A percentile compares a stretch with the other conserved stretches of the same genome.
Conservation (phyloP, 306 rosid species). For the Citrullus mucosospermus region DNA sequence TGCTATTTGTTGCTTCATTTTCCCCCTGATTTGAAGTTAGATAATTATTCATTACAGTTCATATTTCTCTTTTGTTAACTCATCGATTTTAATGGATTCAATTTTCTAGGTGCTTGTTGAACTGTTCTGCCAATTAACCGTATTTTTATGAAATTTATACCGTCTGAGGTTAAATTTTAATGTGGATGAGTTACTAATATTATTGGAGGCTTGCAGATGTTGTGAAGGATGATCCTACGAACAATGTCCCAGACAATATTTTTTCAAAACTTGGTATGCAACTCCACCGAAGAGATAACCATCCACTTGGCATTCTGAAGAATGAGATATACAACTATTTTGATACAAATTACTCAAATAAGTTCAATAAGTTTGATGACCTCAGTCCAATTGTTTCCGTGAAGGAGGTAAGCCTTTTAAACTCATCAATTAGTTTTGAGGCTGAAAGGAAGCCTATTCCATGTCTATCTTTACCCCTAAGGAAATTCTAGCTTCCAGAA, state of each 20-base stretch:
- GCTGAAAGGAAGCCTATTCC: neutral
- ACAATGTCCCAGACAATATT: conserved; percentile 82
- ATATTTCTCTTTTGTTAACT: neutral
- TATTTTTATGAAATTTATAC: neutral
- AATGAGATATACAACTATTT: conserved; percentile 74
- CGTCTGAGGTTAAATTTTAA: neutral
- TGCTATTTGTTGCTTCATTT: neutral
- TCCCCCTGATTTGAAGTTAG: neutral
- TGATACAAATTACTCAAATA: conserved; percentile 55
- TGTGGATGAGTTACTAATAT: neutral
- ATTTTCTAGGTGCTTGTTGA: neutral
- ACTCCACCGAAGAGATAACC: conserved; percentile 82
- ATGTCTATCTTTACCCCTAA: neutral
- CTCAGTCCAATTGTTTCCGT: conserved; percentile 71
- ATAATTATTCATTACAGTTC: neutral
- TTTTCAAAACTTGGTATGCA: conserved; percentile 85
- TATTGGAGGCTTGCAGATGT: conserved; percentile 44
- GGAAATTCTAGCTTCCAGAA: neutral
- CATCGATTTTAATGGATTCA: neutral
- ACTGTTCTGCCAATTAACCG: neutral
- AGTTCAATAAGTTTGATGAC: conserved; percentile 74
- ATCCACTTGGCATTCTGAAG: conserved; percentile 85
- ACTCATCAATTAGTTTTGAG: neutral
- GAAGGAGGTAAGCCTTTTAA: conserved; percentile 44
- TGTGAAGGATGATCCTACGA: conserved; percentile 81